Evolutionary conservation across 2,329 filamentous ascomycete genomes (phyloP), one percentile per base, ranked within the genome.

Genomic region (Aspergillus alliaceus): DNA sequence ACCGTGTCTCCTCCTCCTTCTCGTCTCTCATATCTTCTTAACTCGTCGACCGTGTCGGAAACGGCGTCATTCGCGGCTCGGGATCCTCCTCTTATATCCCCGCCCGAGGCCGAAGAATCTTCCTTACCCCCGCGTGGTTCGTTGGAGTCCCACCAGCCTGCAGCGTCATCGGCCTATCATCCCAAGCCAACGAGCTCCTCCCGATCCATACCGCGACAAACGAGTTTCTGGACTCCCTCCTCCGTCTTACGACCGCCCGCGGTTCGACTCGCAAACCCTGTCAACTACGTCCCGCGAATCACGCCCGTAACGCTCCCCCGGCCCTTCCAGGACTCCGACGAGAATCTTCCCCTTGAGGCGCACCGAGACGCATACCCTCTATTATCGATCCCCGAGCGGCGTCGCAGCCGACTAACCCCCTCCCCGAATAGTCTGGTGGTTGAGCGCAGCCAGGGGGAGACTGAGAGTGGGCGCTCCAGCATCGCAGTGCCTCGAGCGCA

Each of bases 261-360:
- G 32, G 80, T 82, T 53, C 78, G 83, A 56, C 79, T 86, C 59
- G 85, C 84, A 75, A 86, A 86, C 69, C 84, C 84, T 35, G 78
- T 84, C 66, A 86, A 87, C 68, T 80, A 83, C 72, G 82, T 84
- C 48, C 84, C 83, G 39, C 81, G 82, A 57, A 73, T 75, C 31
- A 81, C 80, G 48, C 79, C 80, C 55, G 71, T 82, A 35, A 75
- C 75, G 20, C 64, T 81, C 53, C 69, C 74, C 27, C 71, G 73
- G 48, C 64, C 71, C 35, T 64, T 55, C n/a, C 59, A 64, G 52
- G 58, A 46, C 54, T 72, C 69, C 6, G 66, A 71, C 67, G 72
- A 75, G 57, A 71, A 67, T 62, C 69, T 71, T 40, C 67, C 67
- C 12, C 62, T 72, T 51, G 67, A 68, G 42, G 58, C 68, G 57